A percentile compares a stretch with the other conserved stretches of the same genome.
Conservation (phyloP, 1,284 basidiomycete species). For the Ceraceosorus guamensis region DNA sequence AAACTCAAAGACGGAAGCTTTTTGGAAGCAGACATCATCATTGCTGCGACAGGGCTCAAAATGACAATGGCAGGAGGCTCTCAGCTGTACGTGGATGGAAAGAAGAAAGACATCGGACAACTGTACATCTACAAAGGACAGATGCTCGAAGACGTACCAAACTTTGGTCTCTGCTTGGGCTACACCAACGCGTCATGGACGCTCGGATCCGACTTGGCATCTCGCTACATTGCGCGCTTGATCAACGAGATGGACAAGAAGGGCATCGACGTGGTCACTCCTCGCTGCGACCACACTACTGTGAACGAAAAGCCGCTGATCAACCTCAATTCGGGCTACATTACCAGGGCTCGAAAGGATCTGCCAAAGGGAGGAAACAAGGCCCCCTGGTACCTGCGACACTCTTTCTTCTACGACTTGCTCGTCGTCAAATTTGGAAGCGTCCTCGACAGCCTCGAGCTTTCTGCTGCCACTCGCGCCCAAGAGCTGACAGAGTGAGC, state of each 20-base stretch:
- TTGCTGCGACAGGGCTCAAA: conserved; percentile 47
- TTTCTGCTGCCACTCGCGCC: no score
- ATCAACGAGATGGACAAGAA: conserved; percentile 29
- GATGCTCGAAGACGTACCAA: conserved; percentile 46
- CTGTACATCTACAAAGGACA: conserved; percentile 38
- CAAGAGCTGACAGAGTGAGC: no score
- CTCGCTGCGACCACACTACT: conserved; percentile 4
- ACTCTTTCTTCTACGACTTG: conserved; percentile 36
- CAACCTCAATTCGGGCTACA: conserved; percentile 43
- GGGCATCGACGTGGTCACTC: conserved; percentile 8
- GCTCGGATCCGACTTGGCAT: conserved; percentile 24
- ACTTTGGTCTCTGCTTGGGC: conserved; percentile 34
- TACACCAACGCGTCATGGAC: conserved; percentile 48
- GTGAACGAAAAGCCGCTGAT: conserved; percentile 25
- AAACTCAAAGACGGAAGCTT: conserved; percentile 32
- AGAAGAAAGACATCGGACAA: conserved; percentile 17
- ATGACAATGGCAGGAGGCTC: conserved; percentile 36
- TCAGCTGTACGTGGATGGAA: conserved; percentile 32
- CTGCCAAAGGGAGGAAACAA: conserved; percentile 36
- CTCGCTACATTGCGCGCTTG: conserved; percentile 30
- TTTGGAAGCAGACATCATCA: conserved; percentile 44
- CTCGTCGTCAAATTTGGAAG: conserved; percentile 21
- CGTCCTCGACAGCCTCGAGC: neutral
- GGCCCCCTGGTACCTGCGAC: conserved; percentile 30
- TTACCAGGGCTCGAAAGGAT: conserved; percentile 28